Evolutionary conservation across 805 yeast genomes (phyloP), one percentile per base, ranked within the genome.

Genomic region (Starmerella vitae): DNA sequence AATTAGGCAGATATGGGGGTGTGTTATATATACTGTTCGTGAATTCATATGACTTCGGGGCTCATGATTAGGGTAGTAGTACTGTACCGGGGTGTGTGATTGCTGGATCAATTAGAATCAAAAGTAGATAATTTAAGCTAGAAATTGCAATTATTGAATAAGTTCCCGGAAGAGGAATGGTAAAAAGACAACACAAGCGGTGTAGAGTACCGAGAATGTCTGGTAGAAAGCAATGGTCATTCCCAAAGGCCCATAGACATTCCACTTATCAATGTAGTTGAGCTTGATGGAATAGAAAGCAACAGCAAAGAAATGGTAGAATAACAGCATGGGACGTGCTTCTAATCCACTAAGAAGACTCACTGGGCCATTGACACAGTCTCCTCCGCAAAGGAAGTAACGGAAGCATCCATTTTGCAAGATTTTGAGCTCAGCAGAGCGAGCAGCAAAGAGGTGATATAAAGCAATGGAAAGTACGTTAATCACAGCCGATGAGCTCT

Each of bases 401-500:
- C 65, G 65, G 68, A 85, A 84, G 60, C 98, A 91, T 7, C 98
- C 98, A 34, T 60, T 64, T 63, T 86, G 96, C 45, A 91, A 66
- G 25, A 80, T 70, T 46, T 62, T 62, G 48, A 91, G 67, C 43
- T 79, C 67, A 21, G 63, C 62, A 40, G 67, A 68, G 48, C 83
- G 82, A 14, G 96, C 98, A 4, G 94, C 93, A 61, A 91, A 91
- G 41, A 91, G 65, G 2, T 88, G 67, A 64, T 81, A 91, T 38
- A 91, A 68, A 0, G 98, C 96, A 50, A 88, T 76, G 3, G 96
- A 82, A 36, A 91, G 67, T 4, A 91, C 83, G 59, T 91, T 91
- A 45, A 91, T 71, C 28, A 88, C 96, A 0, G 86, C 70, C 52
- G 79, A 93, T 42, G 81, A 67, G 42, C 64, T 62, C 61, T 86